A percentile compares a stretch with the other conserved stretches of the same genome.
phyloP scores from a whole-genome alignment of 1,284 basidiomycete species.

The Ustilago hordei region DNA sequence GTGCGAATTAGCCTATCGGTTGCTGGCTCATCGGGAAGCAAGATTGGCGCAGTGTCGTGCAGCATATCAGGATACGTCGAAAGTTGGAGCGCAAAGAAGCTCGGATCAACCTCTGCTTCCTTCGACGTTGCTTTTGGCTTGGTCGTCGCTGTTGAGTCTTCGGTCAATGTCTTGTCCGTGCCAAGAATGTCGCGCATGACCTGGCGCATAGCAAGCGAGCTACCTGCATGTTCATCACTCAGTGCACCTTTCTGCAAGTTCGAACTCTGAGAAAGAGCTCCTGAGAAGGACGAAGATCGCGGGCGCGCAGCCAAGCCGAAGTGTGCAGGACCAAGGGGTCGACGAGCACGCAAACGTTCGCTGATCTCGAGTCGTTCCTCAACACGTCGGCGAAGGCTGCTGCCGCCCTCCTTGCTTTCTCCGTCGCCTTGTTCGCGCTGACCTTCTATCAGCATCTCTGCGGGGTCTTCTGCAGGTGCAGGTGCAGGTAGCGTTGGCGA shows the following conservation, averaged over 20 bases:
- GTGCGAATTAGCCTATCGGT: constrained; percentile 78
- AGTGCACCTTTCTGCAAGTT: constrained; percentile 11
- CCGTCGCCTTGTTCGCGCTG: neutral
- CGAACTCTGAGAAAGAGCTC: constrained; percentile 8
- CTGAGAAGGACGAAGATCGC: constrained; percentile 82
- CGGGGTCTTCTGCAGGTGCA: constrained; percentile 27
- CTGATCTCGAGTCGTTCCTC: constrained; percentile 45
- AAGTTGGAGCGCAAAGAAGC: constrained; percentile 87
- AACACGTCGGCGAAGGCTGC: constrained; percentile 39
- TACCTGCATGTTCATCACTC: constrained; percentile 18
- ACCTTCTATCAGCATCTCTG: neutral
- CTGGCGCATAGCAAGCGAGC: constrained; percentile 48
- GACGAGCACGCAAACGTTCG: constrained; percentile 46
- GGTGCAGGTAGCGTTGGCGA: constrained; percentile 36
- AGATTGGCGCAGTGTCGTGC: constrained; percentile 68
- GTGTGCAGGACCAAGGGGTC: constrained; percentile 51
- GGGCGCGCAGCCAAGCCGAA: constrained; percentile 51
- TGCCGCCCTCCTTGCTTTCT: constrained; percentile 8
- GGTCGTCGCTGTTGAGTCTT: constrained; percentile 2
- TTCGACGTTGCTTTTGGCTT: constrained; percentile 23
- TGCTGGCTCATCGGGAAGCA: constrained; percentile 72
- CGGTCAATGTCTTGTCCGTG: constrained; percentile 16
- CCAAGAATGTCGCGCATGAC: constrained; percentile 55
- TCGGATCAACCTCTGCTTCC: constrained; percentile 77
- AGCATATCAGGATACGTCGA: constrained; percentile 72